phyloP scores from a whole-genome alignment of 345 rosid genomes.

The Aethionema arabicum region DNA sequence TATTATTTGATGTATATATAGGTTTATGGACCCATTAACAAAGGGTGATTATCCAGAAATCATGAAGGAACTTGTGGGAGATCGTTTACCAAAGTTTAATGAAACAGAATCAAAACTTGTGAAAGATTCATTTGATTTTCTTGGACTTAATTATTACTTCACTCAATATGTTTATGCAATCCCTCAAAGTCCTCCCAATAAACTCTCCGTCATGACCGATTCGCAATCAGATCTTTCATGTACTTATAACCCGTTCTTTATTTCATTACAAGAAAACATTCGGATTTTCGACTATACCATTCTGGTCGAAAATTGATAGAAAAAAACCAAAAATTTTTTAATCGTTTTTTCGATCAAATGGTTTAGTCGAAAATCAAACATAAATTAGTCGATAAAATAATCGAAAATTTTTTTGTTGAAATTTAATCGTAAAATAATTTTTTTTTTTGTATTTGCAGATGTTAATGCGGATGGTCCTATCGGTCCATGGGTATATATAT shows the following conservation, averaged over 20 bases:
- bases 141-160: slow-evolving; percentile 33
- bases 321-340: too few species aligned
- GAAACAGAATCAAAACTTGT: slow-evolving; percentile 10
- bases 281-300: too few species aligned
- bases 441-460: slow-evolving; percentile 14
- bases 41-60: slow-evolving; percentile 27
- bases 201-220: slow-evolving; percentile 3
- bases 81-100: slow-evolving; percentile 21
- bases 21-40: slow-evolving; percentile 37
- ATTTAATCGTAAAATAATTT: too few species aligned
- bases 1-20: background rate
- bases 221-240: background rate
- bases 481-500: slow-evolving; percentile 38
- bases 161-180: slow-evolving; percentile 12
- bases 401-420: too few species aligned
- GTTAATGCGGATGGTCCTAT: background rate
- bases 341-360: too few species aligned
- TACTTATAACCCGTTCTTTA: too few species aligned
- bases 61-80: slow-evolving; percentile 18
- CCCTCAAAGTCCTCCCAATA: background rate
- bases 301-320: too few species aligned
- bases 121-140: slow-evolving; percentile 29
- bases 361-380: too few species aligned
- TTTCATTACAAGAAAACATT: too few species aligned
- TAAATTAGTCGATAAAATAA: too few species aligned